phyloP scores from a whole-genome alignment of 176 grass and related monocot genomes.

The Aechmea fasciata region DNA sequence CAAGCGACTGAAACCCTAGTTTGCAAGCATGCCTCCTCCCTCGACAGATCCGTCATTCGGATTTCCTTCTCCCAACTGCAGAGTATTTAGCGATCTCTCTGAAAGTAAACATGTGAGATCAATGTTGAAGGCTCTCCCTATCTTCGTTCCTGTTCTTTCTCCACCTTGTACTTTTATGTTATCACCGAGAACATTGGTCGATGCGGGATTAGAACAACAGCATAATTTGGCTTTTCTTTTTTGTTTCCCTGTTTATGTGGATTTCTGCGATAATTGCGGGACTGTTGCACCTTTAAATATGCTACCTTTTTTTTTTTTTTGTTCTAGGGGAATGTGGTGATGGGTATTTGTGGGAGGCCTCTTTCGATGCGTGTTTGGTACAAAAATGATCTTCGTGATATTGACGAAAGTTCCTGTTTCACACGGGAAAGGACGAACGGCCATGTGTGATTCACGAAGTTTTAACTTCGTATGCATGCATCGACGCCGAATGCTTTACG shows the following conservation, averaged over 20 bases:
- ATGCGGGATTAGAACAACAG: background rate
- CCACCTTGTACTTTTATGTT: background rate
- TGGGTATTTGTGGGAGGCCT: background rate
- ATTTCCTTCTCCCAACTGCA: constrained; percentile 96
- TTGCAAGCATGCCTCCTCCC: constrained; percentile 66
- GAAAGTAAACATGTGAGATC: background rate
- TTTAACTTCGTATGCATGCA: too few relatives aligned
- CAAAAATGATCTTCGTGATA: too few relatives aligned
- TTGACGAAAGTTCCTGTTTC: too few relatives aligned
- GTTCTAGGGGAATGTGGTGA: background rate
- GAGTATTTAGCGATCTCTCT: constrained; percentile 34
- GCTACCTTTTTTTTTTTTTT: background rate
- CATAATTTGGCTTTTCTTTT: background rate
- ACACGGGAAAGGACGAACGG: too few relatives aligned
- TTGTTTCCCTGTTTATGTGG: background rate
- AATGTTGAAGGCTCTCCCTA: background rate
- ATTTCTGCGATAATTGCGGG: background rate
- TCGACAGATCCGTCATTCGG: constrained; percentile 62
- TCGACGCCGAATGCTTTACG: too few relatives aligned
- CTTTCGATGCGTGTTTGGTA: too few relatives aligned
- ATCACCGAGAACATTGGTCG: background rate
- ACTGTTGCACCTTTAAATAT: background rate
- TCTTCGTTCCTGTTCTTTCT: background rate
- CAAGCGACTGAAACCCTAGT: constrained; percentile 69
- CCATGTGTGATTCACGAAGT: too few relatives aligned